Base-by-base conservation (phyloP, 306 rosid species). In the Citrullus amarus region DNA sequence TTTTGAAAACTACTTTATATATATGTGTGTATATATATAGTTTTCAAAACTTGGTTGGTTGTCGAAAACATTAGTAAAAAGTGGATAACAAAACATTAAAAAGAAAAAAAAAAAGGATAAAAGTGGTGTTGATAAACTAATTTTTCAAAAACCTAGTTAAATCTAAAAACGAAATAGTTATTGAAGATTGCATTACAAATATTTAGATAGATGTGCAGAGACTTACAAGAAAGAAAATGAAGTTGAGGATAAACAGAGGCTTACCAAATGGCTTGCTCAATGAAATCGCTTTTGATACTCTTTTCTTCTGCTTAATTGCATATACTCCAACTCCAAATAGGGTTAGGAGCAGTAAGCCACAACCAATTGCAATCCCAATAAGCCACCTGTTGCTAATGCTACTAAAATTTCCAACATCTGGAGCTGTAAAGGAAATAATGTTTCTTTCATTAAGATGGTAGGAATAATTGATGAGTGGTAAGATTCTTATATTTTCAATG, bases 281-380 rank as follows among this genome's bases (percentile, higher is more conserved):
- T 44, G 76, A 87, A 46, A 76, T 78, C 59, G 86, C 85, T 84
- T 22, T 78, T 78, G 67, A 83, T 32, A 86, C 91, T 46, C 79
- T 81, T 39, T 72, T 87, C 91, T 83, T 93, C 69, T 80, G 91
- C 78, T 39, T 76, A 79, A 84, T 50, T 76, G 86, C 92, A 83
- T 85, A 93, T 79, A 81, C 78, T 54, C 82, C 86, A 50, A 84
- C 87, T 76, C 89, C 82, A 77, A 84, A 39, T 74, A 88, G 63
- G 46, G 86, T 48, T 54, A 91, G 65, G 79, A 91, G 30, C 55
- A 91, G 82, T 77, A 84, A 80, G 17, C 83, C 30, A 81, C 96
- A 92, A 58, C 96, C 97, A 41, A 22, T 87, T 44, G 83, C 84
- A 74, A 87, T 95, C 77, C 98, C 97, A 77, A 89, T 83, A 78